Evolutionary conservation across 257 asterid genomes (phyloP).

Genomic region (Oldenlandia corymbosa): DNA sequence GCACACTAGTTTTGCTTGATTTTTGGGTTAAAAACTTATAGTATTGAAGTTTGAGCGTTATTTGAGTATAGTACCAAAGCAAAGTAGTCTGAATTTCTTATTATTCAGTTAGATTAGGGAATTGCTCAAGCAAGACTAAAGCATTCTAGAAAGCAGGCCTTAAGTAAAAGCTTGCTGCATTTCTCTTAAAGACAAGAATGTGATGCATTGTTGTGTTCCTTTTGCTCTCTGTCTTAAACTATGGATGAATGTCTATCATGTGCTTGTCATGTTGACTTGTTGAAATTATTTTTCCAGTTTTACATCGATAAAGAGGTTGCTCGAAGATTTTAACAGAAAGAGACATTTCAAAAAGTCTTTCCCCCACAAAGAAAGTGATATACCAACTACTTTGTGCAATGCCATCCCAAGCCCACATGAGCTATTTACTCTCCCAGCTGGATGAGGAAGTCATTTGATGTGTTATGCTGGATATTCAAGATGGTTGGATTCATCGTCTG

Average conservation of each 20-base stretch:
- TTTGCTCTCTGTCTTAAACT: background rate
- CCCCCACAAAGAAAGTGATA: slow-evolving; percentile 24
- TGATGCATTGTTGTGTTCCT: background rate
- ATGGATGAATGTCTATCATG: background rate
- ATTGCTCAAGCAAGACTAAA: no score
- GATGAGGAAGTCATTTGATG: slow-evolving; percentile 11
- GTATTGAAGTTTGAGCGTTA: no score
- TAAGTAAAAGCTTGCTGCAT: no score
- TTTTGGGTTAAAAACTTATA: no score
- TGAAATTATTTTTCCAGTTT: background rate
- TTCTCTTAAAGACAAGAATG: no score
- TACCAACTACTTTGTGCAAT: slow-evolving; percentile 22
- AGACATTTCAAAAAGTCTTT: slow-evolving; percentile 13
- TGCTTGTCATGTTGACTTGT: background rate
- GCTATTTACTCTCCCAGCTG: slow-evolving; percentile 23
- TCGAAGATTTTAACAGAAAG: slow-evolving; percentile 23
- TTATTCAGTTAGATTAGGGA: no score
- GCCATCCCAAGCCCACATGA: slow-evolving; percentile 26
- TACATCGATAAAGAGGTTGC: slow-evolving; percentile 8
- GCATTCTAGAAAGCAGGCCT: no score
- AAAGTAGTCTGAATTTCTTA: no score
- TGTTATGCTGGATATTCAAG: background rate
- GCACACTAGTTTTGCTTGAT: no score
- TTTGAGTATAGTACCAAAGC: no score
- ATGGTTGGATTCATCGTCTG: background rate